Base-by-base conservation (phyloP, 2,329 filamentous ascomycete genomes). In the Berkeleyomyces rouxiae region DNA sequence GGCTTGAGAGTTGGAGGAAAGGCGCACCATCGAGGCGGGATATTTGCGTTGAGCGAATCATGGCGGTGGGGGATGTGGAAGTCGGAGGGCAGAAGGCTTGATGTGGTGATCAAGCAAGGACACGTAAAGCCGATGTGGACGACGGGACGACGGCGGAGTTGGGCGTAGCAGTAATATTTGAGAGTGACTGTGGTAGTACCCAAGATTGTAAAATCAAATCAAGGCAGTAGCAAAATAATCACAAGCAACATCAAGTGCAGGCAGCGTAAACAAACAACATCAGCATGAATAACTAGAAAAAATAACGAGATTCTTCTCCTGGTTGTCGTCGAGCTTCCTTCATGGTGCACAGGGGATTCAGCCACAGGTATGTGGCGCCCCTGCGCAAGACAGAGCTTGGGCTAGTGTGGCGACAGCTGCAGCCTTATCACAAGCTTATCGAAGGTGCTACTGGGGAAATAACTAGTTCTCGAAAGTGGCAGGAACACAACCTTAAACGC, bases 31-130 rank as follows among this genome's bases (percentile, higher is more conserved):
- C 93, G 60, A 97, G 82, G 74, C 93, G 82, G 67, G 90, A 87
- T 76, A 99, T 96, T 76, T 96, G 89, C 61, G 92, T 99, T 70
- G 91, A 93, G 73, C 83, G 84, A 70, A 96, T 92, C 90, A 92
- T 93, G 36, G 68, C 73, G 67, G 47, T 62, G 47, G 51, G 61
- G 39, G 46, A 58, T 33, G 62, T 47, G 23, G 6, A 4, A 36
- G 16, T 23, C 16, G 9, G 4, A 13, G 13, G 37, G 13, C 39
- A 31, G 13, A 3, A 16, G 39, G 44, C 6, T 49, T 11, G 7
- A 43, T 10, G 47, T 37, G 11, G 36, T 23, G 37, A 40, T 13
- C 42, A 10, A 43, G 7, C 42, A 53, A 55, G 33, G 51, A 55
- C 51, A 55, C 51, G 51, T 55, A 55, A 31, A 55, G 36, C 10